Conservation (phyloP, 495 filamentous ascomycete genomes). For the Penicillium taxi region DNA sequence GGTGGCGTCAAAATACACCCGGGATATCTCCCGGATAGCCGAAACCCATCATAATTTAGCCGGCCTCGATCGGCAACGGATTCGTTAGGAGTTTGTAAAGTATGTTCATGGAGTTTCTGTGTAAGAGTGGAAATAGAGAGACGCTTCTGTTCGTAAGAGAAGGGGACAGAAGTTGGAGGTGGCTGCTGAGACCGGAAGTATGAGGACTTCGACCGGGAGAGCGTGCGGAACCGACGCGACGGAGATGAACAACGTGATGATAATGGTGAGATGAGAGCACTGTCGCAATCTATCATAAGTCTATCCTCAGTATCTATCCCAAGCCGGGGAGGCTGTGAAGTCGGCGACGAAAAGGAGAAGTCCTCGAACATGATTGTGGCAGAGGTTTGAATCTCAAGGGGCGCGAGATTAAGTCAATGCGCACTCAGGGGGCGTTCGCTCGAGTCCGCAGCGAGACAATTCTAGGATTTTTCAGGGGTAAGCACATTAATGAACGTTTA, state of each 20-base stretch:
- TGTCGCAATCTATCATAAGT: slow-evolving; percentile 34
- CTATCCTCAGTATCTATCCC: slow-evolving; percentile 34
- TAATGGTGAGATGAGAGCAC: slow-evolving; percentile 34
- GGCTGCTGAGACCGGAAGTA: slow-evolving; percentile 30
- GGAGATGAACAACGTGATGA: slow-evolving; percentile 43
- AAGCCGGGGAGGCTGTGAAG: slow-evolving; percentile 27
- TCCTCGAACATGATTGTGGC: slow-evolving; percentile 37
- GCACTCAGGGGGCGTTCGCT: slow-evolving; percentile 1
- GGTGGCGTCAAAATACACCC: slow-evolving; percentile 37
- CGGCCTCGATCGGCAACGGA: slow-evolving; percentile 2
- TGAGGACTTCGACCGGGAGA: slow-evolving; percentile 29
- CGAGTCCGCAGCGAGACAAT: slow-evolving; percentile 11
- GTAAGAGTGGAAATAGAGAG: slow-evolving; percentile 40
- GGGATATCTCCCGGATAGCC: slow-evolving; percentile 12
- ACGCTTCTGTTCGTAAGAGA: slow-evolving; percentile 34
- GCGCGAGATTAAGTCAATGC: too few species aligned
- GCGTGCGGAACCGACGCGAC: slow-evolving; percentile 29
- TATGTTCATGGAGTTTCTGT: slow-evolving; percentile 40
- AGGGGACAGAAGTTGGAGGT: slow-evolving; percentile 39
- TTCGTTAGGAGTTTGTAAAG: slow-evolving; percentile 22
- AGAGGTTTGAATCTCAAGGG: slow-evolving; percentile 3
- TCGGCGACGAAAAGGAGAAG: slow-evolving; percentile 40
- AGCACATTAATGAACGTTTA: too few species aligned
- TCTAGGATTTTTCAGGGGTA: too few species aligned
- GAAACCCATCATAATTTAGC: slow-evolving; percentile 4